These are phyloP conservation scores for Apiotrichum domesticum DNA, from an alignment of 1,284 basidiomycete genomes.

Conservation along the genomic window DNA sequence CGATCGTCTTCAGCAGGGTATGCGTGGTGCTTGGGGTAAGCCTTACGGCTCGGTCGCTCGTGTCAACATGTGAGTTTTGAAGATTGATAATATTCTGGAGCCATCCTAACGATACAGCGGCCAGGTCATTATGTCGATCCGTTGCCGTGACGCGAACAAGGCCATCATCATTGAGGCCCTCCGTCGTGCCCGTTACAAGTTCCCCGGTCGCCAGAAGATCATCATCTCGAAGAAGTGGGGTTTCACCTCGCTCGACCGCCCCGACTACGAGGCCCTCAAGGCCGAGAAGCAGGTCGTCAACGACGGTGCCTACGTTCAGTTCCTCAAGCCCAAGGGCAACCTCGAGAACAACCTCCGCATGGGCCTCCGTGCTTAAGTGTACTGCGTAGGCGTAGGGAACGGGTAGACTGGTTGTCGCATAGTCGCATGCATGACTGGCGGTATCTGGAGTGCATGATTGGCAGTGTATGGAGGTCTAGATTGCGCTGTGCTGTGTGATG, in stretches of 20 bases:
- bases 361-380: slow-evolving; percentile 62
- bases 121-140: slow-evolving; percentile 93
- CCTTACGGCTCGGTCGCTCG: slow-evolving; percentile 66
- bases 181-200: slow-evolving; percentile 97
- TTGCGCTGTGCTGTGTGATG: no score
- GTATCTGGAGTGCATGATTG: not conserved
- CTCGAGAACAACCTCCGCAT: slow-evolving; percentile 78
- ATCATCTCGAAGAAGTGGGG: slow-evolving; percentile 97
- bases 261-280: slow-evolving; percentile 83
- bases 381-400: slow-evolving; percentile 6
- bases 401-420: slow-evolving; percentile 15
- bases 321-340: slow-evolving; percentile 79
- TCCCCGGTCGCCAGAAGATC: slow-evolving; percentile 98
- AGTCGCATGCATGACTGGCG: slow-evolving; percentile 19
- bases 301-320: slow-evolving; percentile 57
- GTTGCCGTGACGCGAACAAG: slow-evolving; percentile 83
- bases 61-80: slow-evolving; percentile 42
- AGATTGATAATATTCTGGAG: not conserved
- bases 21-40: slow-evolving; percentile 99
- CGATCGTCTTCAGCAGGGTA: slow-evolving; percentile 95
- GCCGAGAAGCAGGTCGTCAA: slow-evolving; percentile 79
- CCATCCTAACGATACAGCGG: slow-evolving; percentile 57
- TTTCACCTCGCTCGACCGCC: slow-evolving; percentile 90
- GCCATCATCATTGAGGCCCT: slow-evolving; percentile 93
- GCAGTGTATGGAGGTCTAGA: no score